Base-by-base conservation (phyloP, 2,329 filamentous ascomycete genomes). In the Calonectria crousiana region DNA sequence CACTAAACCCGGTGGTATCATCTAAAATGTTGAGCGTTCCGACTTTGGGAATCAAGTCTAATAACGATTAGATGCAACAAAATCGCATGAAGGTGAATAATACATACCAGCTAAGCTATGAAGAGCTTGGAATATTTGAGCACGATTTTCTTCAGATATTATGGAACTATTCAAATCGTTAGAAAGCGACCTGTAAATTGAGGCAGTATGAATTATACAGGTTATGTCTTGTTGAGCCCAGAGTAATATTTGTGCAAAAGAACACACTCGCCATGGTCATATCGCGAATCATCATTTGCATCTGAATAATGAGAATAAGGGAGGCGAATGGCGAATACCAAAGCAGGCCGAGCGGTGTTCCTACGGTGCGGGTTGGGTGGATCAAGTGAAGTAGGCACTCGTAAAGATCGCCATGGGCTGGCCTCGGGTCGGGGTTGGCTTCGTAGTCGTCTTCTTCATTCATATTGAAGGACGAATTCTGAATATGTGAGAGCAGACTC, bases 391-490 rank as follows among this genome's bases (percentile, higher is more conserved):
- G 30, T 1, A 74, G 47, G 34, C 72, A 74, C 30, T 74, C 72
- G 26, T 72, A 74, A 30, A 74, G 64, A 20, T 74, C 72, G 10
- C 72, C 72, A 18, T 71, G 69, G 1, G 72, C 72, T 23, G 72
- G 72, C 20, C 72, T 66, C 20, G 72, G 72, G 11, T 71, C 69
- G 6, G 72, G 53, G 32, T 71, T 74, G 13, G 62, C 72, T 34
- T 74, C 69, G 47, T 74, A 71, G 38, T 74, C 72, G n/a, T 74
- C 72, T n/a, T 74, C 72, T 52, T 74, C 72, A 6, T 74, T 74
- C 34, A 62, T 74, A 14, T 67, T 71, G 28, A 74, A 66, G 6
- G 72, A 74, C 4, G 68, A 72, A 26, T 65, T 62, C 26, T 74
- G 72, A 23, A 68, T 60, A 36, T 74, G 72, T 6, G 64, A 52